Evolutionary conservation across 2,329 filamentous ascomycete genomes (phyloP).

Genomic region (Tricladium varicosporioides): DNA sequence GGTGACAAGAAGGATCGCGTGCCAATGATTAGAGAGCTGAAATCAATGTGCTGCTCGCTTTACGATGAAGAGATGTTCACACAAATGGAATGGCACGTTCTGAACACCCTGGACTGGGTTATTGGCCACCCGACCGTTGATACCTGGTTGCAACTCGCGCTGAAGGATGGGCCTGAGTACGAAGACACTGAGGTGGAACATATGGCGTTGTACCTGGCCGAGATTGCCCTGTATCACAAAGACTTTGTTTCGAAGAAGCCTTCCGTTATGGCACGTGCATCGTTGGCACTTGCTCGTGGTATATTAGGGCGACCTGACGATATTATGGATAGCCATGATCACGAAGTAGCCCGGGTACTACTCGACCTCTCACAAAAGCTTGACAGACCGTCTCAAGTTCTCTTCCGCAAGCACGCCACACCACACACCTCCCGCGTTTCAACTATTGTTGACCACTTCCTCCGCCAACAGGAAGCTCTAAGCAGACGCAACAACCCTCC

Average conservation of each 20-base stretch:
- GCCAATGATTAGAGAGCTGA: conserved; percentile 94
- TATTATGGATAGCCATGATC: conserved; percentile 62
- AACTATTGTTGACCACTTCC: conserved; percentile 62
- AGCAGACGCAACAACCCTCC: conserved; percentile 57
- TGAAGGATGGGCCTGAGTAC: conserved; percentile 67
- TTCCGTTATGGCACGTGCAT: conserved; percentile 85
- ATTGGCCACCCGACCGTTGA: conserved; percentile 96
- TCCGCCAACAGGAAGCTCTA: conserved; percentile 59
- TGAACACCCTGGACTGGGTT: conserved; percentile 95
- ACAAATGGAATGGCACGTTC: conserved; percentile 99
- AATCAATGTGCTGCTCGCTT: conserved; percentile 98
- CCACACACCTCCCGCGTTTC: conserved; percentile 64
- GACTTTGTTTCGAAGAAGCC: conserved; percentile 94
- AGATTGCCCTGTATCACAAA: conserved; percentile 93
- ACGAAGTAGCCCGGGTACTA: conserved; percentile 66
- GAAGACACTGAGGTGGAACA: conserved; percentile 87
- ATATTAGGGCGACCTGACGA: conserved; percentile 79
- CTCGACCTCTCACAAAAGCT: conserved; percentile 54
- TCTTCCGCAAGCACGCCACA: conserved; percentile 67
- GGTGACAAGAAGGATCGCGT: conserved; percentile 98
- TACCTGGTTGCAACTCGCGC: conserved; percentile 84
- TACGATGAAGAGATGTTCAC: conserved; percentile 99
- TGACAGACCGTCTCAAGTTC: conserved; percentile 64
- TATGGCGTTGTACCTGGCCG: conserved; percentile 90
- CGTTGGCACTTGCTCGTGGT: conserved; percentile 80